Evolutionary conservation across 306 rosid genomes (phyloP).

Genomic region (Aeschynomene evenia): DNA sequence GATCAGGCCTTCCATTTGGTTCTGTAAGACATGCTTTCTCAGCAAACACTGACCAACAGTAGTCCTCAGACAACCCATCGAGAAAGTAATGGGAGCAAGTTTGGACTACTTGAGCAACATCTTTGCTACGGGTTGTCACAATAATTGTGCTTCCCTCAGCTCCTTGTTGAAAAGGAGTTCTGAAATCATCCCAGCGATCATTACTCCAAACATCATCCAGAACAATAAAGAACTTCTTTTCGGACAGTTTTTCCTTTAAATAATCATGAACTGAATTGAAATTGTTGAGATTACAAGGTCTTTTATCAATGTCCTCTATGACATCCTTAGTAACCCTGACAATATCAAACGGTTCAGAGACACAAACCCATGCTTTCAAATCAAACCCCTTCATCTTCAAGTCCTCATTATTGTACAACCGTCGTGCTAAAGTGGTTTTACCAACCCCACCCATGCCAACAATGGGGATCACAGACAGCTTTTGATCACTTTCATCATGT

Average conservation of each 20-base stretch:
- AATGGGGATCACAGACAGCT: neutral
- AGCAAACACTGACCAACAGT: neutral
- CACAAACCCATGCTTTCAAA: neutral
- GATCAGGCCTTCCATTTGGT: neutral
- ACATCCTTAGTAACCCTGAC: neutral
- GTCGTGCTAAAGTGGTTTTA: neutral
- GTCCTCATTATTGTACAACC: neutral
- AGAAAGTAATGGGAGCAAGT: neutral
- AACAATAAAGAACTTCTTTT: neutral
- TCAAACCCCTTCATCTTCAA: neutral
- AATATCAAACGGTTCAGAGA: neutral
- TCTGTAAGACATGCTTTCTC: neutral
- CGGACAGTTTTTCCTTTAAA: neutral
- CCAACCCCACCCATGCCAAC: slow-evolving; percentile 5
- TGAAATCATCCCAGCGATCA: neutral
- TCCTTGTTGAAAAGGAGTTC: neutral
- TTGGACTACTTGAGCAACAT: neutral
- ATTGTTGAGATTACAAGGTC: neutral
- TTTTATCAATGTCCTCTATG: neutral
- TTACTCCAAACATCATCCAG: neutral
- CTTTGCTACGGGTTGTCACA: neutral
- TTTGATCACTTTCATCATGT: neutral
- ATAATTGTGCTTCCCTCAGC: neutral
- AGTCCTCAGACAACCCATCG: neutral
- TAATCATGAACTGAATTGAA: neutral